These are phyloP conservation scores for Taxawa tesnikishii DNA, from an alignment of 2,329 filamentous ascomycete species.

Conservation along the genomic window DNA sequence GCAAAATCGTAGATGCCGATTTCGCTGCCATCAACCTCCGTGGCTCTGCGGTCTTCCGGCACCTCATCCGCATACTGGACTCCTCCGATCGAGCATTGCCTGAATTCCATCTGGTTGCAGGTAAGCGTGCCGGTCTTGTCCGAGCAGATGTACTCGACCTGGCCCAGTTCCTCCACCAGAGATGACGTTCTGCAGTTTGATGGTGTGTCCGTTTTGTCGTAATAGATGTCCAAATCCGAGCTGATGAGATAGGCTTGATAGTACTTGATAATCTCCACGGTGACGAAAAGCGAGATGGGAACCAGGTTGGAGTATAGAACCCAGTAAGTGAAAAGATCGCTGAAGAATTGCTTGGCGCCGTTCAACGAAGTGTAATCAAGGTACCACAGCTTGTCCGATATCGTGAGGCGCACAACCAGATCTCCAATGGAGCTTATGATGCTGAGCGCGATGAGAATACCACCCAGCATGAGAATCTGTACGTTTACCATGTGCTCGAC, in stretches of 20 bases:
- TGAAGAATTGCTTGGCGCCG: conserved; percentile 71
- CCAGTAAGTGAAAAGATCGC: conserved; percentile 97
- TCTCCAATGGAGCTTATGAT: conserved; percentile 87
- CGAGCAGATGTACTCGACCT: conserved; percentile 97
- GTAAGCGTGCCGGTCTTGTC: conserved; percentile 96
- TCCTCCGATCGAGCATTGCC: conserved; percentile 83
- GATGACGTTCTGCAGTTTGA: conserved; percentile 94
- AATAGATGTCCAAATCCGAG: conserved; percentile 94
- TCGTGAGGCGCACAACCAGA: conserved; percentile 60
- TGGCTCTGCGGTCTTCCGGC: conserved; percentile 76
- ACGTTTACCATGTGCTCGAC: conserved; percentile 90
- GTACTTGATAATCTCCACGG: conserved; percentile 94
- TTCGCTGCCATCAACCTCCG: conserved; percentile 58
- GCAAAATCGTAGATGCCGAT: conserved; percentile 78
- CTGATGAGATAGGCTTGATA: conserved; percentile 97
- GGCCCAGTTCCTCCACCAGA: conserved; percentile 89
- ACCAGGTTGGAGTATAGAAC: conserved; percentile 93
- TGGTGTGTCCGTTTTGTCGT: conserved; percentile 87
- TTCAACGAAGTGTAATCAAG: conserved; percentile 54
- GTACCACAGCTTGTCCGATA: conserved; percentile 55
- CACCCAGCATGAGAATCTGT: conserved; percentile 81
- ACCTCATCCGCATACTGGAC: conserved; percentile 90
- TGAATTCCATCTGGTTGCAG: conserved; percentile 99
- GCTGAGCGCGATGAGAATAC: conserved; percentile 71
- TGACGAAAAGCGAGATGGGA: conserved; percentile 95